Conservation (phyloP, 2,329 filamentous ascomycete species). For the Gremmenia infestans region DNA sequence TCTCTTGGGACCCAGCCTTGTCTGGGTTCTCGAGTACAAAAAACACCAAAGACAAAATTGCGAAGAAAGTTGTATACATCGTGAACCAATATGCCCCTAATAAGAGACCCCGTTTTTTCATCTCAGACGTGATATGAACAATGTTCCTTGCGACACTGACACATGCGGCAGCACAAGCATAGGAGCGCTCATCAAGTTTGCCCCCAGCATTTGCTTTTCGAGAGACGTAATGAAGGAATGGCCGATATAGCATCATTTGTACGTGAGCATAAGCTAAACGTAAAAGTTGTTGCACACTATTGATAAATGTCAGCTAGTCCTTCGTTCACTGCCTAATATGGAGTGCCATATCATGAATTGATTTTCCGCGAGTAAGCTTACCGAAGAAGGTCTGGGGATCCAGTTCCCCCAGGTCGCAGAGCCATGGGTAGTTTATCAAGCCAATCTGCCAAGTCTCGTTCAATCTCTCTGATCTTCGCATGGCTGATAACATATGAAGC, state of each 20-base stretch:
- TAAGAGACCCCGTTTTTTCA: slow-evolving; percentile 68
- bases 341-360: not conserved
- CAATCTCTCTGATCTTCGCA: slow-evolving; percentile 58
- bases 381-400: slow-evolving; percentile 69
- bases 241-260: slow-evolving; percentile 76
- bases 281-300: slow-evolving; percentile 66
- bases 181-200: slow-evolving; percentile 69
- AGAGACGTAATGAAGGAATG: slow-evolving; percentile 79
- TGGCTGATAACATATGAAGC: slow-evolving; percentile 59
- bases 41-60: slow-evolving; percentile 73
- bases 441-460: slow-evolving; percentile 59
- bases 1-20: slow-evolving; percentile 68
- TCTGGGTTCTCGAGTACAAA: slow-evolving; percentile 77
- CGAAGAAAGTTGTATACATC: slow-evolving; percentile 78
- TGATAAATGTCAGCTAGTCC: slow-evolving; percentile 15
- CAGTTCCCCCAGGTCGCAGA: slow-evolving; percentile 75
- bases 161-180: slow-evolving; percentile 64
- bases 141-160: slow-evolving; percentile 62
- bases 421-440: slow-evolving; percentile 64
- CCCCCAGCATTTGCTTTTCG: slow-evolving; percentile 48
- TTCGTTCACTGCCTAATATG: too few species aligned
- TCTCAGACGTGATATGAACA: slow-evolving; percentile 73
- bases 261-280: slow-evolving; percentile 79
- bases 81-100: slow-evolving; percentile 84
- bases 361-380: slow-evolving; percentile 37